phyloP scores from a whole-genome alignment of 2,329 filamentous ascomycete species.

The Fusarium brachygibbosum region DNA sequence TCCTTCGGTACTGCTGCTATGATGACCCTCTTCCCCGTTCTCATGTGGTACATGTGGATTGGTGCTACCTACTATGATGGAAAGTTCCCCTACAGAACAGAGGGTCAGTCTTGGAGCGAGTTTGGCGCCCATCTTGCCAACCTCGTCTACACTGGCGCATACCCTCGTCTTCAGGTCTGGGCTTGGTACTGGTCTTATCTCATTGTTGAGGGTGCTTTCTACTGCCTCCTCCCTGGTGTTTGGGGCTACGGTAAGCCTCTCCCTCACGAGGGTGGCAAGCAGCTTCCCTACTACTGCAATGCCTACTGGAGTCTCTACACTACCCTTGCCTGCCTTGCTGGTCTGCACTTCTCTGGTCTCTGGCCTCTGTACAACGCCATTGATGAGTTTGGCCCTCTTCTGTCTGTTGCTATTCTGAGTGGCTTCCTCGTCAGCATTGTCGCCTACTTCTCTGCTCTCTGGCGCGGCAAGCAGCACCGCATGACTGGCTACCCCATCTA shows the following conservation, averaged over 20 bases:
- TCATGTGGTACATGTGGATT: conserved; percentile 99
- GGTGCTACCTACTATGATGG: conserved; percentile 94
- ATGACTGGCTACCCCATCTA: conserved; percentile 91
- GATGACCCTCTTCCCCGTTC: conserved; percentile 92
- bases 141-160: conserved; percentile 86
- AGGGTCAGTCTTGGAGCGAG: conserved; percentile 75
- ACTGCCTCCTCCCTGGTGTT: conserved; percentile 88
- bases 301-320: conserved; percentile 89
- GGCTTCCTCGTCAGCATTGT: conserved; percentile 86
- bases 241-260: conserved; percentile 91
- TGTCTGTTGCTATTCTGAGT: conserved; percentile 92
- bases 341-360: conserved; percentile 82
- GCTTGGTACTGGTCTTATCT: conserved; percentile 95
- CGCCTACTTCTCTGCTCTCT: conserved; percentile 87
- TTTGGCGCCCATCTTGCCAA: conserved; percentile 79
- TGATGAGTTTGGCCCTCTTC: conserved; percentile 93
- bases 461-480: conserved; percentile 85
- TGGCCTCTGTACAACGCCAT: conserved; percentile 94
- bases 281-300: conserved; percentile 95
- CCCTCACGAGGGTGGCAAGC: conserved; percentile 83
- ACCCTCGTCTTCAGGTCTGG: conserved; percentile 86
- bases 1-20: conserved; percentile 82
- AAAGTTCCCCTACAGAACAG: conserved; percentile 76
- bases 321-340: conserved; percentile 78
- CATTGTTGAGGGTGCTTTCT: conserved; percentile 84